Percentiles rank a stretch among this genome's conserved stretches.
phyloP scores from a whole-genome alignment of 768 basidiomycete species.

The Rhizopogon vinicolor region DNA sequence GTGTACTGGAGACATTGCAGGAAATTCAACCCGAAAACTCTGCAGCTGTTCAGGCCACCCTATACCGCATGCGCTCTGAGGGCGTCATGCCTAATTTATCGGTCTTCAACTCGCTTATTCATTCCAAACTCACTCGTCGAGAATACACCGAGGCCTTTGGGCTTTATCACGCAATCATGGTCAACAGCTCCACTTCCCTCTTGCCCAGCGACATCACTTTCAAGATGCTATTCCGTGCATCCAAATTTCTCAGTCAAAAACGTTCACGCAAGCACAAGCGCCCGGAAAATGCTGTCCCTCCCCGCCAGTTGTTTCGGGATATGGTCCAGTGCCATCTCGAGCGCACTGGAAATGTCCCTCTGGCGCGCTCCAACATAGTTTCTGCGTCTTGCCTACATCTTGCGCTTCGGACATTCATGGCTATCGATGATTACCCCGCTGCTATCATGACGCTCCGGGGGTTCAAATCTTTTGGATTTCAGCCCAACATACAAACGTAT shows the following conservation, averaged over 20 bases:
- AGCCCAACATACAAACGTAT: constrained; percentile 34
- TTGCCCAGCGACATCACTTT: constrained; percentile 44
- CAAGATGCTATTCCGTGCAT: constrained; percentile 36
- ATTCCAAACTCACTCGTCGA: constrained; percentile 28
- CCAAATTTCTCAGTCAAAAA: constrained; percentile 10
- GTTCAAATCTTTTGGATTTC: constrained; percentile 23
- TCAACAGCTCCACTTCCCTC: constrained; percentile 21
- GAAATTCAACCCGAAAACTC: constrained; percentile 25
- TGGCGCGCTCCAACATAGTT: constrained; percentile 20
- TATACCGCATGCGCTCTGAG: constrained; percentile 35
- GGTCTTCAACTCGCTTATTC: constrained; percentile 48
- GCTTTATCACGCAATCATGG: constrained; percentile 38
- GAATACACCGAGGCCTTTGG: constrained; percentile 34
- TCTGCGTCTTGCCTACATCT: constrained; percentile 34
- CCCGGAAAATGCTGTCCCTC: constrained; percentile 22
- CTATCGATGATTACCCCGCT: constrained; percentile 41
- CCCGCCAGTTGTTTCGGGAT: constrained; percentile 41
- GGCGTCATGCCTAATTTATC: constrained; percentile 33
- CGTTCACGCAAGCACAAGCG: constrained; percentile 18
- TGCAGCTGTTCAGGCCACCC: constrained; percentile 28
- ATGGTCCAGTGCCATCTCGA: constrained; percentile 34
- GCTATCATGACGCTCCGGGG: constrained; percentile 36
- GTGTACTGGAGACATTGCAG: constrained; percentile 34
- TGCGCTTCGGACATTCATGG: constrained; percentile 42
- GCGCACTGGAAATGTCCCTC: constrained; percentile 10